A percentile compares a stretch with the other conserved stretches of the same genome.
Conservation (phyloP, 257 asterid genomes). For the Nemophila menziesii region DNA sequence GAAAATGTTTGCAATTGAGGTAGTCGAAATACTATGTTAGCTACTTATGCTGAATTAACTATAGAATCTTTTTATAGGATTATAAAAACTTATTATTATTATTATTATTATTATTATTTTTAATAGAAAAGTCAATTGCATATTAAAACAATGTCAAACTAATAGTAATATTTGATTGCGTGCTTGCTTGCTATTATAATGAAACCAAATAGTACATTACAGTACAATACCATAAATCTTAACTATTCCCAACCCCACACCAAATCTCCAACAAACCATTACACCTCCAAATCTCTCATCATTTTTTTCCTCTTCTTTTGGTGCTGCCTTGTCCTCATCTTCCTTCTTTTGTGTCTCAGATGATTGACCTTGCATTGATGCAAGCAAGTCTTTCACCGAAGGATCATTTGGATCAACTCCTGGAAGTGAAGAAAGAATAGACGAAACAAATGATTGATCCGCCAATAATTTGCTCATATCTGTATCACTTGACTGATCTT, state of each 20-base stretch:
- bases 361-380: slow-evolving; percentile 80
- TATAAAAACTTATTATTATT: too few species aligned
- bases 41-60: too few species aligned
- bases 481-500: slow-evolving; percentile 45
- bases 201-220: not conserved
- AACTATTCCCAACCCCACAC: not conserved
- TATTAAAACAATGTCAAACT: not conserved
- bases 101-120: too few species aligned
- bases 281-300: too few species aligned
- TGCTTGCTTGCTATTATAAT: too few species aligned
- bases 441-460: slow-evolving; percentile 69
- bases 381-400: slow-evolving; percentile 76
- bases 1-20: too few species aligned
- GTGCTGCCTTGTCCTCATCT: slow-evolving; percentile 61
- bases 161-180: too few species aligned
- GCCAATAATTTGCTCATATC: slow-evolving; percentile 68
- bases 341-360: slow-evolving; percentile 29
- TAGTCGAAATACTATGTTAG: too few species aligned
- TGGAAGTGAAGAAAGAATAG: slow-evolving; percentile 84
- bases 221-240: not conserved
- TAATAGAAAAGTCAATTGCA: not conserved
- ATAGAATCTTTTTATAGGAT: too few species aligned
- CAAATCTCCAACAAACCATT: not conserved
- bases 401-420: slow-evolving; percentile 99
- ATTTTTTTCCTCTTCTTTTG: slow-evolving; percentile 66